These are phyloP conservation scores for Cryptosporidium parvum DNA, from an alignment of 169 alveolate genomes.

Conservation along the genomic window DNA sequence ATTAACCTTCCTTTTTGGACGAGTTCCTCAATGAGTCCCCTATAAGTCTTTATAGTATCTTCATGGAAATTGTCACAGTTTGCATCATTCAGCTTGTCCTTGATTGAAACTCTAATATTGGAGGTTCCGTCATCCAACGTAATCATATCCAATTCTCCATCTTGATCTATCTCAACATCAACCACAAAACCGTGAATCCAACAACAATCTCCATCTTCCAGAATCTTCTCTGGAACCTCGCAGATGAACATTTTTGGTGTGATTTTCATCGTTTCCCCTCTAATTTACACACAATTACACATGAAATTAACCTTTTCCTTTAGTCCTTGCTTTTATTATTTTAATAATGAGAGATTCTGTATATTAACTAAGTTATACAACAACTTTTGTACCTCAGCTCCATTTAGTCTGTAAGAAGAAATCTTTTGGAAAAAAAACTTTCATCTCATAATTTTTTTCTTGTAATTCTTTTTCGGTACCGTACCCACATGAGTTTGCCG, in stretches of 20 bases:
- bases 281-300: not conserved
- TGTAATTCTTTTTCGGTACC: not conserved
- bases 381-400: not conserved
- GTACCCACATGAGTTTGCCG: not conserved
- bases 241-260: constrained; percentile 69
- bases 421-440: not conserved
- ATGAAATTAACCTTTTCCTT: not conserved
- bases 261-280: constrained; percentile 2
- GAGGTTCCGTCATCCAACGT: constrained; percentile 58
- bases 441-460: not conserved
- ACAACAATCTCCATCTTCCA: constrained; percentile 49
- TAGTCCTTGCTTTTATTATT: not conserved
- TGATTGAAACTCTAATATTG: constrained; percentile 11
- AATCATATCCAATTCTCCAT: constrained; percentile 7
- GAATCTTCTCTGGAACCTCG: constrained; percentile 27
- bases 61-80: not conserved
- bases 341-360: too few relatives aligned
- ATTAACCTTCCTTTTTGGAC: constrained; percentile 43
- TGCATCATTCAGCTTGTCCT: not conserved
- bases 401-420: not conserved
- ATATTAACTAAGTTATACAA: not conserved
- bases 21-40: constrained; percentile 6
- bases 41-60: not conserved
- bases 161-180: not conserved
- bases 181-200: constrained; percentile 62